Evolutionary conservation across 2,329 filamentous ascomycete genomes (phyloP).

Genomic region (Lizonia empirigonia): DNA sequence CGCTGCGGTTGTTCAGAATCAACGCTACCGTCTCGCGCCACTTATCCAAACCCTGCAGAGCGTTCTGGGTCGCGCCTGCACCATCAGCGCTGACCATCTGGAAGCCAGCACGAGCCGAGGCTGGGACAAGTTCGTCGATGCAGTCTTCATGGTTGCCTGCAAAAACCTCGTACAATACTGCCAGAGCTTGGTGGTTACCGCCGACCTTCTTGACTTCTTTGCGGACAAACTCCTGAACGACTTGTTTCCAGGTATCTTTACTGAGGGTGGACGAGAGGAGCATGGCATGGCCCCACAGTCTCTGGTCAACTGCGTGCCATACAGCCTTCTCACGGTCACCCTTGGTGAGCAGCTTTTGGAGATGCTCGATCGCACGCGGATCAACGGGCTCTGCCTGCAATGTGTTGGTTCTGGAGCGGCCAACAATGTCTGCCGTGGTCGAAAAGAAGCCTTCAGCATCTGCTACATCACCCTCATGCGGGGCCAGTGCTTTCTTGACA

Average conservation of each 20-base stretch:
- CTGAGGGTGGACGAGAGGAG: conserved; percentile 83
- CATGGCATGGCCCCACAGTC: conserved; percentile 96
- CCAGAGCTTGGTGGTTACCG: conserved; percentile 82
- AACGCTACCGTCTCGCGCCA: conserved; percentile 91
- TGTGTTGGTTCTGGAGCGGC: conserved; percentile 41
- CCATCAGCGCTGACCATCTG: conserved; percentile 79
- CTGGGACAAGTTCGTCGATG: conserved; percentile 92
- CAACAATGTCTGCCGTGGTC: conserved; percentile 47
- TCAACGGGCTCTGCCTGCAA: conserved; percentile 69
- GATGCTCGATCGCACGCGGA: conserved; percentile 68
- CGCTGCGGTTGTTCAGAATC: conserved; percentile 84
- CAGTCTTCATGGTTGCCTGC: conserved; percentile 94
- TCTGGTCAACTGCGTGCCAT: conserved; percentile 90
- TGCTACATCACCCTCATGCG: conserved; percentile 49
- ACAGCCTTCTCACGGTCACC: conserved; percentile 91
- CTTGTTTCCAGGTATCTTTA: conserved; percentile 80
- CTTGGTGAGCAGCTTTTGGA: conserved; percentile 74
- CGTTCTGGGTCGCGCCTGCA: conserved; percentile 68
- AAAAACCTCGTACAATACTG: conserved; percentile 90
- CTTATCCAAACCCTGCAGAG: conserved; percentile 83
- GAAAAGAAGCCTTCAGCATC: conserved; percentile 35
- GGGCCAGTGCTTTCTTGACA: conserved; percentile 75
- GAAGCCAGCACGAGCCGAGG: conserved; percentile 87
- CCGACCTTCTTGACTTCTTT: conserved; percentile 87
- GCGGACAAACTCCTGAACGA: conserved; percentile 92